Evolutionary conservation across 495 filamentous ascomycete genomes (phyloP).

Genomic region (Aspergillus indologenus): DNA sequence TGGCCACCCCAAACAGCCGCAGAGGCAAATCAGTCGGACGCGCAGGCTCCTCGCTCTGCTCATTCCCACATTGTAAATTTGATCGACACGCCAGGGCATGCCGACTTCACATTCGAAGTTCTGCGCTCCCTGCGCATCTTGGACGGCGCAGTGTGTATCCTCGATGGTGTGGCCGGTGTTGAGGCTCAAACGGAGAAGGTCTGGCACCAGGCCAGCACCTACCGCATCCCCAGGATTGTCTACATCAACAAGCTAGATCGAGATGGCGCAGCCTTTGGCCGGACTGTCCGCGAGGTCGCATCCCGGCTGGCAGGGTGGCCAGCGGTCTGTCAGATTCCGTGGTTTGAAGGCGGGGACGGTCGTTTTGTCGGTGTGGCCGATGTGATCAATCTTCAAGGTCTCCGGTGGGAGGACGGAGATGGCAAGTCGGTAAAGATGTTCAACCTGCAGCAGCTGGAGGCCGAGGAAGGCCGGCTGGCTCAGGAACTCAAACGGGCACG

Average conservation of each 20-base stretch:
- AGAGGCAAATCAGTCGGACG: constrained; percentile 17
- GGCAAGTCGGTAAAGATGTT: constrained; percentile 58
- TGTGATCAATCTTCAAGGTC: constrained; percentile 59
- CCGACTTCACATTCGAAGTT: constrained; percentile 98
- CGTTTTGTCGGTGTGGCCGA: constrained; percentile 80
- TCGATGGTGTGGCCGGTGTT: constrained; percentile 95
- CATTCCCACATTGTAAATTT: constrained; percentile 76
- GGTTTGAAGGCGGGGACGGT: constrained; percentile 75
- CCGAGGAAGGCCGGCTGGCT: constrained; percentile 52
- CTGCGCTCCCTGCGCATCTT: constrained; percentile 88
- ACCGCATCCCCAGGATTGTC: constrained; percentile 79
- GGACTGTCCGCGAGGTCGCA: constrained; percentile 81
- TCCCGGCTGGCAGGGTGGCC: constrained; percentile 78
- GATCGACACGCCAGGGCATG: constrained; percentile 96
- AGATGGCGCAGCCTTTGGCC: constrained; percentile 84
- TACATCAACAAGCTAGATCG: constrained; percentile 97
- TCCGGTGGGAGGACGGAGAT: constrained; percentile 58
- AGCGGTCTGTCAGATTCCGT: constrained; percentile 90
- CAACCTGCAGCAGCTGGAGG: constrained; percentile 48
- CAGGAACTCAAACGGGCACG: constrained; percentile 76
- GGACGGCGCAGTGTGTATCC: constrained; percentile 92
- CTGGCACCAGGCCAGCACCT: constrained; percentile 84
- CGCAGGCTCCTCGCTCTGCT: constrained; percentile 32
- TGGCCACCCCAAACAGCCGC: constrained; percentile 61
- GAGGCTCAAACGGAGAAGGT: constrained; percentile 98